phyloP scores from a whole-genome alignment of 2,329 filamentous ascomycete genomes.

The Venturia pyrina region DNA sequence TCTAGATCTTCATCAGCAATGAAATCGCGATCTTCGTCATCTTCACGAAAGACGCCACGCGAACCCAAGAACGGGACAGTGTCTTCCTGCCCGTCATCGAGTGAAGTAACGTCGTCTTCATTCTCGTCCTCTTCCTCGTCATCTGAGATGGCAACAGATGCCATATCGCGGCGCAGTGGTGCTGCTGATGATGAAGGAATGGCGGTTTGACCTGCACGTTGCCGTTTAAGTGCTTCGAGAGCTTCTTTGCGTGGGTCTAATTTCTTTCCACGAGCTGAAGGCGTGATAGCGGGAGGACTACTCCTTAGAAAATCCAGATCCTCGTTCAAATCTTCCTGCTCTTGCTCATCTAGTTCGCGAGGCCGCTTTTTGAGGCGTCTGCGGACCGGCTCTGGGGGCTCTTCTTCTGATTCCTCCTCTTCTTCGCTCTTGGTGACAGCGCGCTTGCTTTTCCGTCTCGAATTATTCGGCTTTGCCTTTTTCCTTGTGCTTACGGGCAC shows the following conservation, averaged over 20 bases:
- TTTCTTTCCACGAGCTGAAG: conserved; percentile 14
- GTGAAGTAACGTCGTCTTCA: conserved; percentile 13
- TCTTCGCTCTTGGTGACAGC: neutral
- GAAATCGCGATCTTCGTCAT: conserved; percentile 53
- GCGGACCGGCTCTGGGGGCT: neutral
- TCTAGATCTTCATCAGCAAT: conserved; percentile 53
- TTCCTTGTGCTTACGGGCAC: neutral
- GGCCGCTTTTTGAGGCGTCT: neutral
- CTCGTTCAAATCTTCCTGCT: conserved; percentile 12
- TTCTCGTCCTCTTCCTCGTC: conserved; percentile 20
- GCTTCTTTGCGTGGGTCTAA: conserved; percentile 31
- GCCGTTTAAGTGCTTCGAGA: conserved; percentile 33
- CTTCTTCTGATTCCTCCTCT: conserved; percentile 8
- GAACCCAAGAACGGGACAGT: conserved; percentile 18
- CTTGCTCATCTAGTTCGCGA: conserved; percentile 3
- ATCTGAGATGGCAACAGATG: conserved; percentile 16
- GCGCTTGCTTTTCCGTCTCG: neutral
- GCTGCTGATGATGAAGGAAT: conserved; percentile 19
- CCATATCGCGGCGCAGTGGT: conserved; percentile 17
- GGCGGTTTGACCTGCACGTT: conserved; percentile 24
- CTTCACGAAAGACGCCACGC: conserved; percentile 39
- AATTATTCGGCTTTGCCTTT: neutral
- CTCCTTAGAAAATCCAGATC: conserved; percentile 12
- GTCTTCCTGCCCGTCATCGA: conserved; percentile 14
- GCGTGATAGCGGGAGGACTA: neutral